These are phyloP conservation scores for Xylariales sp. DNA, from an alignment of 2,329 filamentous ascomycete genomes.

Conservation along the genomic window DNA sequence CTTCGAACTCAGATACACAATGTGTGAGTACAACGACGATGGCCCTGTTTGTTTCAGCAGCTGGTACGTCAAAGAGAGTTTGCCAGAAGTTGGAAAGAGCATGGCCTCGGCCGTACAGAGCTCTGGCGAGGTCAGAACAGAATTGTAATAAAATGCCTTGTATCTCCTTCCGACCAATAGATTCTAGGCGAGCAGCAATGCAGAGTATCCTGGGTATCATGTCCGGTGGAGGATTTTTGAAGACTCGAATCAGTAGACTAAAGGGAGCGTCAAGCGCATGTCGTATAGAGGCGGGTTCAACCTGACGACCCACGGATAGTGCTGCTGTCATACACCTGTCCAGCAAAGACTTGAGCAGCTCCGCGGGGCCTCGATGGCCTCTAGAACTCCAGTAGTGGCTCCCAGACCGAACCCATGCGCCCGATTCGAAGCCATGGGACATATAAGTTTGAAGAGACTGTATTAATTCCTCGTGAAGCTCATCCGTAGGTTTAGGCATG, in stretches of 20 bases:
- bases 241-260: conserved; percentile 45
- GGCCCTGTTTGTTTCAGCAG: conserved; percentile 39
- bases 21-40: conserved; percentile 41
- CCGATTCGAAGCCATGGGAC: conserved; percentile 40
- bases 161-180: conserved; percentile 45
- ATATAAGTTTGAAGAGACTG: conserved; percentile 40
- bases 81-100: conserved; percentile 44
- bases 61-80: conserved; percentile 41
- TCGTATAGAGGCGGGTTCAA: conserved; percentile 42
- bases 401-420: conserved; percentile 43
- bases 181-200: conserved; percentile 41
- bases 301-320: conserved; percentile 45
- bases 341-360: conserved; percentile 44
- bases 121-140: conserved; percentile 44
- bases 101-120: conserved; percentile 39
- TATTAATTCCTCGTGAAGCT: conserved; percentile 39
- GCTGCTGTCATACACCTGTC: conserved; percentile 48
- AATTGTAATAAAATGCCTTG: conserved; percentile 45
- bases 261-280: conserved; percentile 46
- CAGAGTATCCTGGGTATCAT: conserved; percentile 45
- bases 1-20: conserved; percentile 43
- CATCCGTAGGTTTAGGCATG: conserved; percentile 11
- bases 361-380: conserved; percentile 43
- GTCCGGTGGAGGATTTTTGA: conserved; percentile 47
- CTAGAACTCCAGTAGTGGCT: conserved; percentile 43